These are phyloP conservation scores for Podospora pseudopauciseta DNA, from an alignment of 495 filamentous ascomycete genomes.

Conservation along the genomic window DNA sequence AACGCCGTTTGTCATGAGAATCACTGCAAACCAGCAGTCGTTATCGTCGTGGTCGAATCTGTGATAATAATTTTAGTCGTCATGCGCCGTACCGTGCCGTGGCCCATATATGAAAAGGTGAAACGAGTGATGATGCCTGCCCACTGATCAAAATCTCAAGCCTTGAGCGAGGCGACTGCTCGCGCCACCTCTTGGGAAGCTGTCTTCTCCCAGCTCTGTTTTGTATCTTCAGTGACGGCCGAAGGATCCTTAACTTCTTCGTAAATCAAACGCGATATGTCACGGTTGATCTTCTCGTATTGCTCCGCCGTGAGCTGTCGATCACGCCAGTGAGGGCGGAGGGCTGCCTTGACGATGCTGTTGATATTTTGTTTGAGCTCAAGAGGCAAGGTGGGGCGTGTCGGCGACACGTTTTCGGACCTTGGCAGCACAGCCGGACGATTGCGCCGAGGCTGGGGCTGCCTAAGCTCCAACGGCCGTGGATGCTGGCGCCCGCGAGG, in stretches of 20 bases:
- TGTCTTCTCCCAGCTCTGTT: constrained; percentile 61
- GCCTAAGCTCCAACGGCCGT: constrained; percentile 41
- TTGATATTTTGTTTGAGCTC: constrained; percentile 78
- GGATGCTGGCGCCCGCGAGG: constrained; percentile 16
- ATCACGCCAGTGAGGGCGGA: constrained; percentile 72
- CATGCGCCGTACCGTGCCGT: background rate
- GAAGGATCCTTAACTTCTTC: constrained; percentile 65
- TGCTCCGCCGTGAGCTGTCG: constrained; percentile 72
- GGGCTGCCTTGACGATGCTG: constrained; percentile 69
- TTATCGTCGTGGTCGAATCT: background rate
- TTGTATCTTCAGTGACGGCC: constrained; percentile 50
- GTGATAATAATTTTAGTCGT: background rate
- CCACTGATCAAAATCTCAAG: constrained; percentile 22
- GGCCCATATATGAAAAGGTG: background rate
- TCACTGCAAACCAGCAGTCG: background rate
- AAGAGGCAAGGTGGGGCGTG: constrained; percentile 55
- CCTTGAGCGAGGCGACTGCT: constrained; percentile 51
- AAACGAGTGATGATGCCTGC: background rate
- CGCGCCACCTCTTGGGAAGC: constrained; percentile 71
- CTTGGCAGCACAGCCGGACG: constrained; percentile 34
- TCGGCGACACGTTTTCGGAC: constrained; percentile 55
- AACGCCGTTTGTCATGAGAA: background rate
- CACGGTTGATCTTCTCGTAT: constrained; percentile 83
- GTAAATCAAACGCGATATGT: constrained; percentile 79
- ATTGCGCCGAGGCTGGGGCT: constrained; percentile 47